Percentiles rank a stretch among this genome's conserved stretches.
phyloP scores from a whole-genome alignment of 129 eudicot genomes.

The Lactuca saligna region DNA sequence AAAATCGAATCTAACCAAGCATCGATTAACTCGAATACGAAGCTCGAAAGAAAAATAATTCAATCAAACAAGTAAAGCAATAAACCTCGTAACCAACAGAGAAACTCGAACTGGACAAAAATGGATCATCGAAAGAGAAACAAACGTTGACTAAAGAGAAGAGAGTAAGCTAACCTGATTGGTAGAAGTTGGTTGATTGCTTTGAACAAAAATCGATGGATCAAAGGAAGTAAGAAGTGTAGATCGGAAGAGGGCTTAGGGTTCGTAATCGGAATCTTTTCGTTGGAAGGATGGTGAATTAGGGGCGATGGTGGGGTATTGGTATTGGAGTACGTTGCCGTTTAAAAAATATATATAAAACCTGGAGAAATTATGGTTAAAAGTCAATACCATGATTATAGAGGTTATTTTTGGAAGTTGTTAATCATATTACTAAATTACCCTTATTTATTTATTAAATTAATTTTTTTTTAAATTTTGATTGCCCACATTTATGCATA shows the following conservation, averaged over 20 bases:
- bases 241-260: constrained; percentile 36
- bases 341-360: no score
- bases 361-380: no score
- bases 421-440: no score
- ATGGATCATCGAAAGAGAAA: neutral
- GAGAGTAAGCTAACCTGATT: constrained; percentile 30
- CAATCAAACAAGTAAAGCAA: neutral
- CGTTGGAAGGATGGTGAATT: constrained; percentile 52
- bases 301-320: constrained; percentile 33
- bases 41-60: neutral
- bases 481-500: no score
- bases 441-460: no score
- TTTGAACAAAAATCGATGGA: constrained; percentile 20
- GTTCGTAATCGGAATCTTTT: constrained; percentile 27
- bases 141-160: constrained; percentile 10
- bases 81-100: neutral
- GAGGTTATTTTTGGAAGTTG: no score
- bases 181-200: neutral
- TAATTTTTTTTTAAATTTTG: no score
- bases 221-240: constrained; percentile 9
- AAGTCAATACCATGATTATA: no score
- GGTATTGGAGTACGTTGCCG: no score
- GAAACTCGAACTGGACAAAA: constrained; percentile 7
- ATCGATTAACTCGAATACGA: neutral
- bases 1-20: neutral